A percentile compares a stretch with the other conserved stretches of the same genome.
Conservation (phyloP, 352 stramenopile species). For the Ophiocytium majus region DNA sequence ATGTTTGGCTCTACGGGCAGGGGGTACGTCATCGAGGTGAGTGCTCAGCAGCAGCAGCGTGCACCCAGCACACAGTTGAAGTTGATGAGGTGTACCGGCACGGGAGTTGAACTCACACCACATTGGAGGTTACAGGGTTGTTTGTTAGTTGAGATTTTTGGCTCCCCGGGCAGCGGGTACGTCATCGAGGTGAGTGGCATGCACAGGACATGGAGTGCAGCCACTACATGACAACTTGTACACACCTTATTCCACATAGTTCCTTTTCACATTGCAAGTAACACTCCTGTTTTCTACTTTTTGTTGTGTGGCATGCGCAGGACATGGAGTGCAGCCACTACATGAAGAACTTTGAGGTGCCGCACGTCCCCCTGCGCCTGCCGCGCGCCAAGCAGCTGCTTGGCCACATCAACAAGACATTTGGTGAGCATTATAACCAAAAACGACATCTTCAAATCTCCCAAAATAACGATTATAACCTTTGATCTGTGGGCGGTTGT, state of each 20-base stretch:
- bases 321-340: slow-evolving; percentile 95
- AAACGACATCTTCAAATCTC: too few species aligned
- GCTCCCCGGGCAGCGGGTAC: slow-evolving; percentile 73
- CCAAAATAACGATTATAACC: too few species aligned
- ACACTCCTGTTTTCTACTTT: background rate
- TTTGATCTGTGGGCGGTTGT: too few species aligned
- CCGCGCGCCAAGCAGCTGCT: slow-evolving; percentile 89
- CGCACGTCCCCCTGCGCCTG: slow-evolving; percentile 85
- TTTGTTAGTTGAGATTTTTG: slow-evolving; percentile 87
- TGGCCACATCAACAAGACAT: slow-evolving; percentile 96
- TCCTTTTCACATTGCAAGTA: slow-evolving; percentile 5
- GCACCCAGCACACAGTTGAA: too few species aligned
- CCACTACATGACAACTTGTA: slow-evolving; percentile 98
- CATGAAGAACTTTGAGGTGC: slow-evolving; percentile 91
- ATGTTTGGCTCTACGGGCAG: slow-evolving; percentile 80
- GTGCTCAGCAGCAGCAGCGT: too few species aligned
- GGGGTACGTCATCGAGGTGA: slow-evolving; percentile 64
- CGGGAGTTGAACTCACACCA: too few species aligned
- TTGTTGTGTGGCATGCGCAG: slow-evolving; percentile 10
- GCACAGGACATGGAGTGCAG: slow-evolving; percentile 82
- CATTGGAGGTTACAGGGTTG: too few species aligned
- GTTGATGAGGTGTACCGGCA: too few species aligned
- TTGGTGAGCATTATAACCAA: too few species aligned
- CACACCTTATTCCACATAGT: too few species aligned
- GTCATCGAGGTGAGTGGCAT: slow-evolving; percentile 56